Evolutionary conservation across 2,329 filamentous ascomycete genomes (phyloP).

Genomic region (Hymenoscyphus infarciens): DNA sequence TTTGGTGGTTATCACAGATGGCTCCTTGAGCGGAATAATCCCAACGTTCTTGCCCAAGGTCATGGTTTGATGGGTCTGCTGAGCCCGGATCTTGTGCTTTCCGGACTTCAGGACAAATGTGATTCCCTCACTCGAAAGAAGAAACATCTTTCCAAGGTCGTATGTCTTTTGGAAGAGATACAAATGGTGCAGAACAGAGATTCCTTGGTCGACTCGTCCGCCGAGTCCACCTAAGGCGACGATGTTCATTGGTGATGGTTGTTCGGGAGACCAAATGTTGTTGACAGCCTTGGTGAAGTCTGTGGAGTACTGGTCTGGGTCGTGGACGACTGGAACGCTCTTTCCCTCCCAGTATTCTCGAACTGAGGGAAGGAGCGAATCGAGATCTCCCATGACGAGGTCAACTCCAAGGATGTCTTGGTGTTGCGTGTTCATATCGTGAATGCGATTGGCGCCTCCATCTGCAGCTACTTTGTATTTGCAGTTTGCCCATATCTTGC

Average conservation of each 20-base stretch:
- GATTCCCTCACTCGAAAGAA: conserved; percentile 75
- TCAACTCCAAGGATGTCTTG: conserved; percentile 56
- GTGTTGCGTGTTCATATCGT: conserved; percentile 37
- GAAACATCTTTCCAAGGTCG: conserved; percentile 62
- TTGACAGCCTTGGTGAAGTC: conserved; percentile 83
- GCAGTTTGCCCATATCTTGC: conserved; percentile 25
- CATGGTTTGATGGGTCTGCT: conserved; percentile 17
- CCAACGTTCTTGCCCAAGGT: conserved; percentile 68
- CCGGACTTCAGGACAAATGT: conserved; percentile 75
- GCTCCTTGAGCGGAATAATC: conserved; percentile 79
- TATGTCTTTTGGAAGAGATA: conserved; percentile 56
- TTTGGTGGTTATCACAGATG: conserved; percentile 70
- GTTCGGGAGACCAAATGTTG: conserved; percentile 43
- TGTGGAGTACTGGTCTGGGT: conserved; percentile 80
- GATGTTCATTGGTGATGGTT: conserved; percentile 51
- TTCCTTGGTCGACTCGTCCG: conserved; percentile 86
- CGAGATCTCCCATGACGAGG: conserved; percentile 83
- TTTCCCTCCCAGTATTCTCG: conserved; percentile 44
- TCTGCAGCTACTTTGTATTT: conserved; percentile 73
- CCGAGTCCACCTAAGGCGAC: conserved; percentile 80
- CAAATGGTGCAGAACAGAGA: conserved; percentile 85
- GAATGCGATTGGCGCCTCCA: conserved; percentile 80
- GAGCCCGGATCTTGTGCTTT: conserved; percentile 63
- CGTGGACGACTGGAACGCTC: conserved; percentile 60
- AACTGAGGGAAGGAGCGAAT: conserved; percentile 67